phyloP scores from a whole-genome alignment of 2,329 filamentous ascomycete genomes.

The Ophiostoma angusticollis region DNA sequence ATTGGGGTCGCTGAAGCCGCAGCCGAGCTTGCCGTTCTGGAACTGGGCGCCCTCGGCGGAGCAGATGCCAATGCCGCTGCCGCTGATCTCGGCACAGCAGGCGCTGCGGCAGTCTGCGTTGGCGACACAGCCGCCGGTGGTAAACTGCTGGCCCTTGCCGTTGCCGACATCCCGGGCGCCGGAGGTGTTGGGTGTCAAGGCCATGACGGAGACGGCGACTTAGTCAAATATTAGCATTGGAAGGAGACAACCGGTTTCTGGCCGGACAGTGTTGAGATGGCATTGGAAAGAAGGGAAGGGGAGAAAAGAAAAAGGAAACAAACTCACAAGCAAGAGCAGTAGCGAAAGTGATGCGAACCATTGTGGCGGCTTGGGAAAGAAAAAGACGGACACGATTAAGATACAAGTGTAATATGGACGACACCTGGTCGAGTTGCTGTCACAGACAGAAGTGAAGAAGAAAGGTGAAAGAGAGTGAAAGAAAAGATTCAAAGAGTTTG shows the following conservation, averaged over 20 bases:
- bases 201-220: constrained; percentile 18
- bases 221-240: neutral
- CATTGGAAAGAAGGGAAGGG: neutral
- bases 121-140: constrained; percentile 23
- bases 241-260: no score
- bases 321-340: constrained; percentile 18
- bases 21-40: constrained; percentile 24
- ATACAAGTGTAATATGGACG: constrained; percentile 6
- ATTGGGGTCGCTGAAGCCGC: constrained; percentile 22
- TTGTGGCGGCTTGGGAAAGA: constrained; percentile 14
- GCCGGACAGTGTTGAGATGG: no score
- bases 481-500: no score
- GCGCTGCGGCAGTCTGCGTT: constrained; percentile 20
- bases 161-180: constrained; percentile 21
- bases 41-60: constrained; percentile 20
- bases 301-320: neutral
- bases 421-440: constrained; percentile 12
- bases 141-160: constrained; percentile 21
- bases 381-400: neutral
- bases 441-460: constrained; percentile 7
- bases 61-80: constrained; percentile 20
- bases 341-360: constrained; percentile 20
- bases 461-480: no score
- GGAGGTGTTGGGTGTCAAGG: constrained; percentile 19
- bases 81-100: constrained; percentile 18